Percentiles rank a stretch among this genome's conserved stretches.
Evolutionary conservation across 345 rosid genomes (phyloP).

Genomic region (Eucalyptus globulus): DNA sequence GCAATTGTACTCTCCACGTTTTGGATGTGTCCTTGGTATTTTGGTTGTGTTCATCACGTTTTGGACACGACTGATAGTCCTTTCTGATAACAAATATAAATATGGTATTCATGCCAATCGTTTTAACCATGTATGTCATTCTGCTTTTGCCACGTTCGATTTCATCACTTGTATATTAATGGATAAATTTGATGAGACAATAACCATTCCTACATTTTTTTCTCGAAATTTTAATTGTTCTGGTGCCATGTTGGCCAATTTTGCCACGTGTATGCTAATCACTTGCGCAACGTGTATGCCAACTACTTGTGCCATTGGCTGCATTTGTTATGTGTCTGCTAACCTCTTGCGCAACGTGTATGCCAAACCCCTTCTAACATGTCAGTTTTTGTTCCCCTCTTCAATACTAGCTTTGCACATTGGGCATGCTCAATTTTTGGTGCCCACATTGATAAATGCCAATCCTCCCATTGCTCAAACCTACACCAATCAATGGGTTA

Average conservation of each 20-base stretch:
- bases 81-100: too few species aligned
- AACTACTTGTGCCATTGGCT: not conserved
- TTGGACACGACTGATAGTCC: not conserved
- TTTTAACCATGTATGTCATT: not conserved
- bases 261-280: not conserved
- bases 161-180: not conserved
- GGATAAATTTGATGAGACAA: not conserved
- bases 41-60: not conserved
- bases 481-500: not conserved
- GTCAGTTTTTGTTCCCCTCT: not conserved
- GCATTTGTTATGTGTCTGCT: not conserved
- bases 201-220: not conserved
- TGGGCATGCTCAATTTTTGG: not conserved
- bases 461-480: not conserved
- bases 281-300: not conserved
- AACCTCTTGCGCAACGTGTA: not conserved
- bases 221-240: not conserved
- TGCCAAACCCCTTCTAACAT: not conserved
- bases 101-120: not conserved
- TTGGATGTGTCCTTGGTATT: not conserved
- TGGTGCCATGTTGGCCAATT: not conserved
- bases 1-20: fast-evolving
- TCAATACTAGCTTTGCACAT: not conserved
- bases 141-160: not conserved
- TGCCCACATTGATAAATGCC: not conserved